phyloP scores from a whole-genome alignment of 345 rosid species.

The Gossypioides kirkii region DNA sequence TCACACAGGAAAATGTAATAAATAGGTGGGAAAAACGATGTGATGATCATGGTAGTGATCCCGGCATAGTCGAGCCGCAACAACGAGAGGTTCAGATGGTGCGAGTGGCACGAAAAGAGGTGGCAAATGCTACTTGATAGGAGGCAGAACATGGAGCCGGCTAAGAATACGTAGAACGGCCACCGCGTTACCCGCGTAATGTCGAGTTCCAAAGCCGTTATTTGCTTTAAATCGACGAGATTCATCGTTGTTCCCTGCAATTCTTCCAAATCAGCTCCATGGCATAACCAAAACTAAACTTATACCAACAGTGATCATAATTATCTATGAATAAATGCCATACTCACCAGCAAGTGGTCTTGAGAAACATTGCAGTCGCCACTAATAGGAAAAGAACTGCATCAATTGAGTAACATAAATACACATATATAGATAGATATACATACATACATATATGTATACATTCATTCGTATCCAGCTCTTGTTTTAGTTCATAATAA shows the following conservation, averaged over 20 bases:
- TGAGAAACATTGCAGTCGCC: slow-evolving; percentile 37
- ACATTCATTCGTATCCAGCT: neutral
- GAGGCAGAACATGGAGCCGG: slow-evolving; percentile 80
- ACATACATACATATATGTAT: neutral
- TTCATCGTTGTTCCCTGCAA: slow-evolving; percentile 43
- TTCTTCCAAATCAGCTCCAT: neutral
- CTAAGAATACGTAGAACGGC: slow-evolving; percentile 79
- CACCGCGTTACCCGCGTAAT: slow-evolving; percentile 41
- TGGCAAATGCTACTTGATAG: slow-evolving; percentile 81
- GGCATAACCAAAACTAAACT: neutral
- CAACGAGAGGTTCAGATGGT: slow-evolving; percentile 43
- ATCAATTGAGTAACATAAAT: neutral
- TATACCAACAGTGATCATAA: too few species aligned
- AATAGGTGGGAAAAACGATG: slow-evolving; percentile 88
- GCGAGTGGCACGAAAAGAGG: slow-evolving; percentile 82
- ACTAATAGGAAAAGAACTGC: slow-evolving; percentile 44
- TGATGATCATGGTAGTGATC: slow-evolving; percentile 80
- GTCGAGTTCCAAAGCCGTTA: slow-evolving; percentile 14
- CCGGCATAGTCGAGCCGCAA: slow-evolving; percentile 71
- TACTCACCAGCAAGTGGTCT: slow-evolving; percentile 46
- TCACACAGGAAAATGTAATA: slow-evolving; percentile 82
- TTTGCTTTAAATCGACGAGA: slow-evolving; percentile 28
- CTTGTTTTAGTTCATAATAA: neutral
- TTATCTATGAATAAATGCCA: neutral
- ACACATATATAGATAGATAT: neutral